phyloP scores from a whole-genome alignment of 169 alveolate species.

The Condylostoma magnum region DNA sequence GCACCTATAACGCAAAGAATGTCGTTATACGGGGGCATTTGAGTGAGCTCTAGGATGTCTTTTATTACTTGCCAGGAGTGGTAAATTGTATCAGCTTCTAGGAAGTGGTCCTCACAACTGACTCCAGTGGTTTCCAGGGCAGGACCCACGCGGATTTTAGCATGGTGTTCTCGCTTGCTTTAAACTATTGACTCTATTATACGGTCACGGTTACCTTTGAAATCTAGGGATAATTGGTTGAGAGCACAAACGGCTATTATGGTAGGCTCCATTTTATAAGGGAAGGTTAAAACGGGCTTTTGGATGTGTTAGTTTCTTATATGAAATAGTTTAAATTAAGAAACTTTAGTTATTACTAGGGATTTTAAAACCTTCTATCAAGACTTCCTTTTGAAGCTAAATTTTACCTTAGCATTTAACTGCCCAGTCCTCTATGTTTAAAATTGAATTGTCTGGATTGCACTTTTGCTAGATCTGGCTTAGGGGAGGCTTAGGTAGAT shows the following conservation, averaged over 20 bases:
- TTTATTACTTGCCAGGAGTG: conserved; percentile 83
- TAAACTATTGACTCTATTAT: conserved; percentile 58
- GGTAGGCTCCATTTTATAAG: conserved; percentile 32
- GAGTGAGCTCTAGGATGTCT: conserved; percentile 39
- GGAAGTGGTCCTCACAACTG: conserved; percentile 87
- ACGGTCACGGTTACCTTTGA: conserved; percentile 51
- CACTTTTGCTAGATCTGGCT: too few relatives aligned
- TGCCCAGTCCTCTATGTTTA: too few relatives aligned
- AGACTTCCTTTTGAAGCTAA: too few relatives aligned
- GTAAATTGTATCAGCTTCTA: conserved; percentile 81
- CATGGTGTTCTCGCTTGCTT: conserved; percentile 48
- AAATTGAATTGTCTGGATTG: too few relatives aligned
- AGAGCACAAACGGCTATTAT: conserved; percentile 6
- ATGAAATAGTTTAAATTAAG: too few relatives aligned
- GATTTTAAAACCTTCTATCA: too few relatives aligned
- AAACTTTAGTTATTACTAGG: too few relatives aligned
- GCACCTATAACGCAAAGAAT: conserved; percentile 83
- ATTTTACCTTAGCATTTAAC: too few relatives aligned
- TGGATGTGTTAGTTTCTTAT: too few relatives aligned
- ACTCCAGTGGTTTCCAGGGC: conserved; percentile 72
- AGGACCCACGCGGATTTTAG: conserved; percentile 70
- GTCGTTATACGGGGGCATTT: conserved; percentile 26
- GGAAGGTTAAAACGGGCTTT: too few relatives aligned
- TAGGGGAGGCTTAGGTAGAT: too few relatives aligned
- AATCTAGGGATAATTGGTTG: conserved; percentile 77